These are phyloP conservation scores for Zelopaecilomyces penicillatus DNA, from an alignment of 2,329 filamentous ascomycete species.

Conservation along the genomic window DNA sequence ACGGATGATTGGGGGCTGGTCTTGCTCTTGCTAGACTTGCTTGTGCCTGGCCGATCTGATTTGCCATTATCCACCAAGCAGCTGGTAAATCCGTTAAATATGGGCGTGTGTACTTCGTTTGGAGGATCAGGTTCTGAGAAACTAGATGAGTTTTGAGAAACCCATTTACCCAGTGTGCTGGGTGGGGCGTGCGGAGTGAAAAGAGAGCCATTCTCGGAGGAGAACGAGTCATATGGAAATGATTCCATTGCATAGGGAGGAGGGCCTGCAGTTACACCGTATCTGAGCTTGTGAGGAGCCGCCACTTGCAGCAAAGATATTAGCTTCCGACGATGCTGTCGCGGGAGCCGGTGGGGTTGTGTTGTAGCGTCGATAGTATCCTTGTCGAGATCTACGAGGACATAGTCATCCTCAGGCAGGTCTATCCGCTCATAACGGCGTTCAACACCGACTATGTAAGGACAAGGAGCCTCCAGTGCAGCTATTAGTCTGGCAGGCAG, in stretches of 20 bases:
- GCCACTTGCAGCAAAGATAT: slow-evolving; percentile 80
- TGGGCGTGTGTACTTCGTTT: slow-evolving; percentile 47
- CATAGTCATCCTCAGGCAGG: slow-evolving; percentile 90
- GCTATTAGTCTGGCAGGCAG: slow-evolving; percentile 81
- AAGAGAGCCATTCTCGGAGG: slow-evolving; percentile 73
- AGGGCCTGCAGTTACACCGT: slow-evolving; percentile 77
- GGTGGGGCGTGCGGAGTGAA: slow-evolving; percentile 65
- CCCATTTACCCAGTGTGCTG: slow-evolving; percentile 75
- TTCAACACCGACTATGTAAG: slow-evolving; percentile 95
- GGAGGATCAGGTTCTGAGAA: slow-evolving; percentile 62
- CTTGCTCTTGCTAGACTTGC: slow-evolving; percentile 51
- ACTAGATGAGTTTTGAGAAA: slow-evolving; percentile 78
- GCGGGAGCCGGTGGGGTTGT: slow-evolving; percentile 69
- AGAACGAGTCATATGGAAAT: slow-evolving; percentile 83
- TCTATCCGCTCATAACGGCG: slow-evolving; percentile 79
- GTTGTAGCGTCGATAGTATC: slow-evolving; percentile 81
- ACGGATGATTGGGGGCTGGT: slow-evolving; percentile 56
- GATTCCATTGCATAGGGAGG: slow-evolving; percentile 90
- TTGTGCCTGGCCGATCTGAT: slow-evolving; percentile 70
- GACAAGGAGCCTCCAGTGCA: slow-evolving; percentile 87
- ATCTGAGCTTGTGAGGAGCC: slow-evolving; percentile 81
- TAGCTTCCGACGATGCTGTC: slow-evolving; percentile 84
- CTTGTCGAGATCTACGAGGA: slow-evolving; percentile 86
- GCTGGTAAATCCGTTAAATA: slow-evolving; percentile 88
- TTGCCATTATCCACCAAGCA: slow-evolving; percentile 59